Evolutionary conservation across 2,329 filamentous ascomycete genomes (phyloP).

Genomic region (Botryotinia convoluta): DNA sequence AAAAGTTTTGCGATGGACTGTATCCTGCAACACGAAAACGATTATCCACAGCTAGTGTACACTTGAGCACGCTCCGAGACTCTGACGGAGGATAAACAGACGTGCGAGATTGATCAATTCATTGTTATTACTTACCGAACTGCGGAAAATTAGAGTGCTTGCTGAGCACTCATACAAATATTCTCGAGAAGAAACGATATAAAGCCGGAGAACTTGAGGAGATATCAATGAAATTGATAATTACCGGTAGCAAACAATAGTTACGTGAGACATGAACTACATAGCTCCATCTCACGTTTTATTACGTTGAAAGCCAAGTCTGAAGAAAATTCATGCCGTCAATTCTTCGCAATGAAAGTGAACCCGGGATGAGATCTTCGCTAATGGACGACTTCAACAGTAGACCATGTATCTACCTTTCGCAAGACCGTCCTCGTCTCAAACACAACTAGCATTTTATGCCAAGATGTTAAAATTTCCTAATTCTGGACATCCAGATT

Average conservation of each 20-base stretch:
- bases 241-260: too few species aligned
- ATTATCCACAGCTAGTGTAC: neutral
- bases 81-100: neutral
- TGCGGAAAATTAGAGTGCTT: neutral
- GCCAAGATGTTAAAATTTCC: neutral
- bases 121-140: neutral
- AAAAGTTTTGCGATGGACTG: neutral
- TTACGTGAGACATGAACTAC: too few species aligned
- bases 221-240: too few species aligned
- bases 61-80: neutral
- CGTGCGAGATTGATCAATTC: neutral
- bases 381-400: too few species aligned
- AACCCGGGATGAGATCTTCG: too few species aligned
- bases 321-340: too few species aligned
- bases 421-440: neutral
- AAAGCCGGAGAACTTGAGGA: too few species aligned
- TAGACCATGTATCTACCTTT: neutral
- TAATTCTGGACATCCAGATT: neutral
- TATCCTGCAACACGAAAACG: neutral
- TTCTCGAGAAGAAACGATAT: too few species aligned
- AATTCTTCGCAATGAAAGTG: too few species aligned
- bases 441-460: neutral
- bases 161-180: neutral
- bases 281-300: too few species aligned
- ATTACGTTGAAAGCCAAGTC: too few species aligned